Evolutionary conservation across 495 filamentous ascomycete species (phyloP).

Genomic region (Poronia punctata): DNA sequence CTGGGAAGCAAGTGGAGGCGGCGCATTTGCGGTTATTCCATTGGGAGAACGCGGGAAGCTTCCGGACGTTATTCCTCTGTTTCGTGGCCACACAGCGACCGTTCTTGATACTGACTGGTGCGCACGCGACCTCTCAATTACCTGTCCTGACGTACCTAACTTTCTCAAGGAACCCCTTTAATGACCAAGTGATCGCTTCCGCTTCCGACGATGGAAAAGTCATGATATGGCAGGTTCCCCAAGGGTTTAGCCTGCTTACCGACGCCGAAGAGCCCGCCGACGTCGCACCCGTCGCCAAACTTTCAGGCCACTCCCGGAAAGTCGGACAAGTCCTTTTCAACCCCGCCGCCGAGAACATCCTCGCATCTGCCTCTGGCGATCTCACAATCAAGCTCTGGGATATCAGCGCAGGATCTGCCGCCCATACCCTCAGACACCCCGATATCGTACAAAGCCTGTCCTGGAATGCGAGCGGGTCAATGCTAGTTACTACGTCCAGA

Average conservation of each 20-base stretch:
- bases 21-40: constrained; percentile 95
- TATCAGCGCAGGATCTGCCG: constrained; percentile 66
- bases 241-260: constrained; percentile 74
- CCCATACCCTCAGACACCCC: constrained; percentile 68
- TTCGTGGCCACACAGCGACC: constrained; percentile 89
- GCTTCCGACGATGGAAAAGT: constrained; percentile 96
- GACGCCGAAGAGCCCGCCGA: constrained; percentile 78
- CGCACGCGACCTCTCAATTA: constrained; percentile 28
- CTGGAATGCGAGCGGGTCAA: constrained; percentile 86
- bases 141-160: constrained; percentile 15
- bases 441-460: constrained; percentile 93
- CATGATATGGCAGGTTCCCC: constrained; percentile 90
- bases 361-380: constrained; percentile 92
- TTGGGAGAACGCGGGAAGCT: constrained; percentile 79
- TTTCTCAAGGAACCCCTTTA: constrained; percentile 75
- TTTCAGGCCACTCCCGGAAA: constrained; percentile 77
- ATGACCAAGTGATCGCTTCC: constrained; percentile 86
- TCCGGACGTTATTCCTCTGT: constrained; percentile 89
- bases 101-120: constrained; percentile 98
- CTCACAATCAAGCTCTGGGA: constrained; percentile 96
- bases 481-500: constrained; percentile 87
- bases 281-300: constrained; percentile 69
- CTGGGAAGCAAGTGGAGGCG: constrained; percentile 95
- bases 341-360: constrained; percentile 89
- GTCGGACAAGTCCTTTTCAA: constrained; percentile 97